These are phyloP conservation scores for Suillus alpinus DNA, from an alignment of 768 basidiomycete species.

Conservation along the genomic window DNA sequence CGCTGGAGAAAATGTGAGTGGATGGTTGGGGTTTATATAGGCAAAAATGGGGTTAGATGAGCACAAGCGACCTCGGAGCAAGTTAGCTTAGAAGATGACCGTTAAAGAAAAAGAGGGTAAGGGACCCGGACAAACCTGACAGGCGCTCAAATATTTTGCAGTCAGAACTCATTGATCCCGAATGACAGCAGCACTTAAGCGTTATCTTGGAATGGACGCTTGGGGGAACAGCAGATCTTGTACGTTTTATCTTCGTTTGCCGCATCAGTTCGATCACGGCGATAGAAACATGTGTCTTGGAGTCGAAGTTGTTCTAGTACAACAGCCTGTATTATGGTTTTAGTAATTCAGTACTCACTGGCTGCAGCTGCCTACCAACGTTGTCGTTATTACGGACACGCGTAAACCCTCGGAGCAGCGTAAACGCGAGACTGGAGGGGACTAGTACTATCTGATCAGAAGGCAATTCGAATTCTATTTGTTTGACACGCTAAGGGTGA, in stretches of 20 bases:
- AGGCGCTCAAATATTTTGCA: neutral
- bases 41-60: constrained; percentile 18
- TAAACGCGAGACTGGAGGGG: neutral
- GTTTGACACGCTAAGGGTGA: neutral
- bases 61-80: constrained; percentile 5
- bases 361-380: neutral
- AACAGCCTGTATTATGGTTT: neutral
- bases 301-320: neutral
- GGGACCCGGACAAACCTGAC: neutral
- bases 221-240: neutral
- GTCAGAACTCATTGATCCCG: neutral
- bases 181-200: constrained; percentile 1
- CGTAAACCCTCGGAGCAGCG: neutral
- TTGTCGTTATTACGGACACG: neutral
- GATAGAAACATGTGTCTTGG: neutral
- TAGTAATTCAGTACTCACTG: neutral
- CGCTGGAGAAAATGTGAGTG: neutral
- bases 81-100: constrained; percentile 6
- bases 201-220: neutral
- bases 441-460: neutral
- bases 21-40: constrained; percentile 23
- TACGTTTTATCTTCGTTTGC: neutral
- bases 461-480: neutral
- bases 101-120: constrained; percentile 19
- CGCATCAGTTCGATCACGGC: neutral